phyloP scores from a whole-genome alignment of 2,329 filamentous ascomycete genomes.

The Hymenoscyphus repandus region DNA sequence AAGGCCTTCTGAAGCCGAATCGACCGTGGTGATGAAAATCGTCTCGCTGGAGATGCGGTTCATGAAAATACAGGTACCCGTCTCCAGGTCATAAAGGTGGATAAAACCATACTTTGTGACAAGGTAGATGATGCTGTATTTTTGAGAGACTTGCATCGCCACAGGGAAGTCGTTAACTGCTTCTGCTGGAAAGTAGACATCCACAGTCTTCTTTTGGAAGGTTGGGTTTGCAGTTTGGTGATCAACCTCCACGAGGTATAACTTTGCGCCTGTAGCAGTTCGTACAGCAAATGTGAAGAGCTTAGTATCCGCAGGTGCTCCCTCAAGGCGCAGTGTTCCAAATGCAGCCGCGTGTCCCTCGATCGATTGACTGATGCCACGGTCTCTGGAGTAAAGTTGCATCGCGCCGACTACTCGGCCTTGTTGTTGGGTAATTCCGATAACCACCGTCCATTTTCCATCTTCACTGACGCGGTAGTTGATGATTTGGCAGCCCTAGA shows the following conservation, averaged over 20 bases:
- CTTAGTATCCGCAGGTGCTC: constrained; percentile 84
- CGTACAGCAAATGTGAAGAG: constrained; percentile 96
- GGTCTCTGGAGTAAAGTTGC: constrained; percentile 94
- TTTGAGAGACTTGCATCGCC: constrained; percentile 92
- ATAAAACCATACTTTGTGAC: constrained; percentile 99
- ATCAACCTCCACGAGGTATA: constrained; percentile 97
- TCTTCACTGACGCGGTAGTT: constrained; percentile 96
- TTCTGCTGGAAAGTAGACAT: constrained; percentile 95
- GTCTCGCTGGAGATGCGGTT: constrained; percentile 99
- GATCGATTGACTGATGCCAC: constrained; percentile 95
- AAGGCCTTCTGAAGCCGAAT: constrained; percentile 79
- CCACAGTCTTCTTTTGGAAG: constrained; percentile 93
- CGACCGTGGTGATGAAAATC: constrained; percentile 89
- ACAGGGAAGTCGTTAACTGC: constrained; percentile 97
- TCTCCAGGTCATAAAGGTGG: constrained; percentile 96
- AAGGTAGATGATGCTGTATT: constrained; percentile 94
- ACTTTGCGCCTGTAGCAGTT: constrained; percentile 82
- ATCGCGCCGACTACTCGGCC: constrained; percentile 92
- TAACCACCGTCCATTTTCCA: constrained; percentile 96
- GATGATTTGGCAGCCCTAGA: constrained; percentile 95
- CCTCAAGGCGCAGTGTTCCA: constrained; percentile 81
- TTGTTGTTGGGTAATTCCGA: constrained; percentile 90
- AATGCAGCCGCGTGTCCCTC: constrained; percentile 96
- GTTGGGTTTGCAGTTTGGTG: constrained; percentile 82
- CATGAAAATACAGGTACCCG: constrained; percentile 95